Conservation (phyloP, 345 rosid genomes). For the Anastatica hierochuntica region DNA sequence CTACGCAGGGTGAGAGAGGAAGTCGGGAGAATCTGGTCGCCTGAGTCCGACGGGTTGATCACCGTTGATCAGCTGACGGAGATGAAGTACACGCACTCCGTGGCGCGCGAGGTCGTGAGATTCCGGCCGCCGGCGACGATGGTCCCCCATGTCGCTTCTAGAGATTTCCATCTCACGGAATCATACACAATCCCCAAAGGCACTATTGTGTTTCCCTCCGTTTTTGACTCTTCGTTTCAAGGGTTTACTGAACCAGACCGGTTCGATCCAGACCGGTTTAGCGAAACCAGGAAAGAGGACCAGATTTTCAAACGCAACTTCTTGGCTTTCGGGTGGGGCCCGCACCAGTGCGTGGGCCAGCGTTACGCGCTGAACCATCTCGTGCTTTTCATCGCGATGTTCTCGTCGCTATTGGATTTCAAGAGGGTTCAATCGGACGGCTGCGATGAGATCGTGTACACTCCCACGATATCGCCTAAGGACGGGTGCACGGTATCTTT, state of each 20-base stretch:
- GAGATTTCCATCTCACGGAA: slow-evolving; percentile 54
- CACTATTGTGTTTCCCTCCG: slow-evolving; percentile 71
- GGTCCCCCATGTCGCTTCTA: slow-evolving; percentile 77
- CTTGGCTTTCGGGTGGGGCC: slow-evolving; percentile 70
- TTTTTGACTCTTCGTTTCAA: slow-evolving; percentile 74
- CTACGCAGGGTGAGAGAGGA: slow-evolving; percentile 53
- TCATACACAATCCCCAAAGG: slow-evolving; percentile 74
- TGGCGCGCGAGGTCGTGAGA: slow-evolving; percentile 81
- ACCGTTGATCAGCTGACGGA: slow-evolving; percentile 51
- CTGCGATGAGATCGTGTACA: slow-evolving; percentile 61
- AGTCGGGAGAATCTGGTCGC: slow-evolving; percentile 60
- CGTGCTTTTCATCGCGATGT: slow-evolving; percentile 68
- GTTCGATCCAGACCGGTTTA: slow-evolving; percentile 75
- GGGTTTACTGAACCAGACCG: slow-evolving; percentile 61
- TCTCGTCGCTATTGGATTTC: slow-evolving; percentile 47
- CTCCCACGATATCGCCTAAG: slow-evolving; percentile 73
- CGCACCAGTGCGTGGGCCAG: slow-evolving; percentile 94
- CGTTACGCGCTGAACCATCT: slow-evolving; percentile 75
- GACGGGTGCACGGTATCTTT: slow-evolving; percentile 65
- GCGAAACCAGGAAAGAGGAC: slow-evolving; percentile 46
- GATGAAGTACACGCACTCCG: slow-evolving; percentile 74
- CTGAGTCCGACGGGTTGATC: slow-evolving; percentile 46
- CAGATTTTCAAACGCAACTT: slow-evolving; percentile 45
- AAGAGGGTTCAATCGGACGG: slow-evolving; percentile 44
- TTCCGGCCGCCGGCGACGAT: slow-evolving; percentile 75